Evolutionary conservation across 805 yeast genomes (phyloP), one percentile per base, ranked within the genome.

Genomic region (Yamadazyma sp.): DNA sequence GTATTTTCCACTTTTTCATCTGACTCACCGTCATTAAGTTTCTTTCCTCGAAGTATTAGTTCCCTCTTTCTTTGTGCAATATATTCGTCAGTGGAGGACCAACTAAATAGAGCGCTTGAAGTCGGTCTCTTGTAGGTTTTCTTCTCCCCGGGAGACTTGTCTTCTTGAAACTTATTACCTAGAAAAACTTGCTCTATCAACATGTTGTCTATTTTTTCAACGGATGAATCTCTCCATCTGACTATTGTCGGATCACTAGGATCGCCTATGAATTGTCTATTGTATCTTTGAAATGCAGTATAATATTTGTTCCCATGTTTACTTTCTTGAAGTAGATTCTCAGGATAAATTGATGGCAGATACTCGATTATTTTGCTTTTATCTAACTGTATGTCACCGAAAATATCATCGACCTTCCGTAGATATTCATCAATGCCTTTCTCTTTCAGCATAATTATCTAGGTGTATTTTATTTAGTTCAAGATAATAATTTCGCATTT

Each of bases 21-120:
- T 13, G 15, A 5, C 20, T 31, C 22, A 15, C 15, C 9, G n/a
- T 24, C 22, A 16, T 19, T 22, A 13, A 18, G n/a, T 12, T 17
- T 13, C 7, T 22, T 17, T 5, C 33, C 28, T 31, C 31, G 19
- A 13, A 10, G 15, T 6, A 15, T 12, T 14, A 58, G 42, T 30
- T 59, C 61, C 20, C 43, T 38, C 38, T 55, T 58, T 20, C 70
- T 47, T 1, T 55, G 54, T 16, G 53, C 56, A 8, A 67, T 56
- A 38, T 64, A 63, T 8, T 56, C 52, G 31, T 67, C 73, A 20
- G 63, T 58, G 1, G 71, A 63, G 12, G 70, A 62, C 73, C 73
- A 67, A 32, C 60, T 52, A 38, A 67, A 67, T 24, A 67, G 50
- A n/a, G 62, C 53, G 40, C 55, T 65, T 15, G 66, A 54, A 33